phyloP scores from a whole-genome alignment of 192 early-diverging fungal genomes.

The Coemansia sp. region DNA sequence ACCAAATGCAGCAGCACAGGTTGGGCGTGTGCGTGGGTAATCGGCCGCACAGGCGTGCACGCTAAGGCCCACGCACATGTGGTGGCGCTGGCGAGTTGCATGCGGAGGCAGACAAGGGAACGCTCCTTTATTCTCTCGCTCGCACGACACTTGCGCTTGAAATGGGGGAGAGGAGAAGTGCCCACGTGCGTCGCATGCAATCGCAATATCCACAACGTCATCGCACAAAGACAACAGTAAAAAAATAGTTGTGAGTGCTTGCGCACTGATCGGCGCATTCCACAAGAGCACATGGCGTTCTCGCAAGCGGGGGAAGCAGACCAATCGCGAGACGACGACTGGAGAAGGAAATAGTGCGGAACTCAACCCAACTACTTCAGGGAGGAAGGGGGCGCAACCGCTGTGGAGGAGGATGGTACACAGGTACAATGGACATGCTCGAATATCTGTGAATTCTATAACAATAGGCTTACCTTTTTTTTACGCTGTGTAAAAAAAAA shows the following conservation, averaged over 20 bases:
- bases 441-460: neutral
- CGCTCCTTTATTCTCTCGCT: neutral
- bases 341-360: neutral
- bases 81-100: constrained; percentile 7
- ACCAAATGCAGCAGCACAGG: constrained; percentile 1
- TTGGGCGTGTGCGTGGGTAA: constrained; percentile 15
- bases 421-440: neutral
- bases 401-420: neutral
- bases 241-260: neutral
- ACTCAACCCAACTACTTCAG: neutral
- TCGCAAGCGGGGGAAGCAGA: neutral
- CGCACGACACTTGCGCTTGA: neutral
- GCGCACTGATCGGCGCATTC: neutral
- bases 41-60: neutral
- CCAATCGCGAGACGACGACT: neutral
- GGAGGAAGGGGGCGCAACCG: neutral
- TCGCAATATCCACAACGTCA: constrained; percentile 8
- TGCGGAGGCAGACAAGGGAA: constrained; percentile 3
- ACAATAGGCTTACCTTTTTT: constrained; percentile 1
- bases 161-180: neutral
- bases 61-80: neutral
- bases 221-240: neutral
- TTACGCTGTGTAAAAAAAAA: neutral
- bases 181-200: constrained; percentile 6
- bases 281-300: neutral